phyloP scores from a whole-genome alignment of 352 stramenopile genomes.

The Phytophthora colocasiae region DNA sequence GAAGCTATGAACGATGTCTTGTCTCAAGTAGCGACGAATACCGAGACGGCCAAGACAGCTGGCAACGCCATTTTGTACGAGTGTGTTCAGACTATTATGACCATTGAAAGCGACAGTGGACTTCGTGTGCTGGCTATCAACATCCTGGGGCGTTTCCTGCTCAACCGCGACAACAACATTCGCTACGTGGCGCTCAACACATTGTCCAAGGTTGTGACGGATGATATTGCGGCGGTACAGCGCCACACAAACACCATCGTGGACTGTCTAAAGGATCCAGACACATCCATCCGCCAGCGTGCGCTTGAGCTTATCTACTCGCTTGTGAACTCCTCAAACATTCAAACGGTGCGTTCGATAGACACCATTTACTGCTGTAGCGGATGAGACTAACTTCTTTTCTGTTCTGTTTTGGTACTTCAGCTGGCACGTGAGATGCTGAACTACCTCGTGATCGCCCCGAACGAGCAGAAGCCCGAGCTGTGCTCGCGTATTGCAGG shows the following conservation, averaged over 20 bases:
- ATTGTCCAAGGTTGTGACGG: slow-evolving; percentile 91
- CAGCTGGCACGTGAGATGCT: slow-evolving; percentile 97
- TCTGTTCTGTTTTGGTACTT: slow-evolving; percentile 9
- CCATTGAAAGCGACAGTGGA: slow-evolving; percentile 97
- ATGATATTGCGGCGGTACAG: slow-evolving; percentile 95
- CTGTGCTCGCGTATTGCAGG: slow-evolving; percentile 96
- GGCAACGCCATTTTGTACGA: slow-evolving; percentile 99
- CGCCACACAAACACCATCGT: slow-evolving; percentile 97
- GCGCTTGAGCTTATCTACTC: slow-evolving; percentile 99
- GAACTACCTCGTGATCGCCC: slow-evolving; percentile 99
- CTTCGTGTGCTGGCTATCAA: slow-evolving; percentile 98
- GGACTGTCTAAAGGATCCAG: slow-evolving; percentile 96
- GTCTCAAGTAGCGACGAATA: slow-evolving; percentile 99
- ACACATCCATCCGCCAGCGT: slow-evolving; percentile 98
- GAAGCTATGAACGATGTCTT: slow-evolving; percentile 98
- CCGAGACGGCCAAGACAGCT: slow-evolving; percentile 99
- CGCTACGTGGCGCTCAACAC: slow-evolving; percentile 99
- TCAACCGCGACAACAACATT: slow-evolving; percentile 99
- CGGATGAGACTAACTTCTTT: background rate
- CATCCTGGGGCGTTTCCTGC: slow-evolving; percentile 98
- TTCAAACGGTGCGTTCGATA: slow-evolving; percentile 77
- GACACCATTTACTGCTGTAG: background rate
- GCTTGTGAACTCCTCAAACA: slow-evolving; percentile 97
- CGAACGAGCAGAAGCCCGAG: slow-evolving; percentile 94
- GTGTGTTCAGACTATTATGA: slow-evolving; percentile 99